Evolutionary conservation across 176 grass and related monocot genomes (phyloP), one percentile per base, ranked within the genome.

Genomic region (Typha latifolia): DNA sequence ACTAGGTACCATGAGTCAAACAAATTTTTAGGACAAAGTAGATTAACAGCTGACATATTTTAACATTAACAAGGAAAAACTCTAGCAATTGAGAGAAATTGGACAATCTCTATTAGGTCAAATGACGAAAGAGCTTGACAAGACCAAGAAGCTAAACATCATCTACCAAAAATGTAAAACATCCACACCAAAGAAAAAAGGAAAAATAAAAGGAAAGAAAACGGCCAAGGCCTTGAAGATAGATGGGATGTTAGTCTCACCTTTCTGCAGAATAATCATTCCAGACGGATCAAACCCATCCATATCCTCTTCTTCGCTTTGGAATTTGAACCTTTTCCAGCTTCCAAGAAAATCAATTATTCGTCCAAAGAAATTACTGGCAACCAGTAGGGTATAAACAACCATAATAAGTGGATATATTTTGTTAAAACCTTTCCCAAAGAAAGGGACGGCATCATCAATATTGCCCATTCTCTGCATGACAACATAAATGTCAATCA

Each of bases 381-480:
- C 94, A 82, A 99, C 94, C 61, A 99, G 69, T 49, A 99, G 70
- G 0, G 94, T 99, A 80, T 99, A 99, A 29, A 99, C 75, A 79
- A 99, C 94, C 94, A 99, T 99, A 79, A 99, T 90, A 61, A 99
- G 76, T 51, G 94, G 94, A 67, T 99, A 99, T 19, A 99, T 99
- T 81, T 83, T 99, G 81, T 99, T 99, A 76, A 99, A 99, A 32
- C 94, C 89, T 81, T 85, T 99, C 61, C 94, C 94, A 77, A 99
- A 99, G 83, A 99, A 99, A 82, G 94, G 94, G 62, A 99, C 94
- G 1, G 94, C 94, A 15, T 99, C 94, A 67, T 99, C 94, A 48
- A 99, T 93, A 67, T 99, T 99, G 13, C 94, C 94, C 94, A 99
- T 99, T 80, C 94, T 99, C 94, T 99, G 76, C 77, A 80, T 71